Evolutionary conservation across 2,329 filamentous ascomycete species (phyloP).

Genomic region (Phyllosticta citriasiana): DNA sequence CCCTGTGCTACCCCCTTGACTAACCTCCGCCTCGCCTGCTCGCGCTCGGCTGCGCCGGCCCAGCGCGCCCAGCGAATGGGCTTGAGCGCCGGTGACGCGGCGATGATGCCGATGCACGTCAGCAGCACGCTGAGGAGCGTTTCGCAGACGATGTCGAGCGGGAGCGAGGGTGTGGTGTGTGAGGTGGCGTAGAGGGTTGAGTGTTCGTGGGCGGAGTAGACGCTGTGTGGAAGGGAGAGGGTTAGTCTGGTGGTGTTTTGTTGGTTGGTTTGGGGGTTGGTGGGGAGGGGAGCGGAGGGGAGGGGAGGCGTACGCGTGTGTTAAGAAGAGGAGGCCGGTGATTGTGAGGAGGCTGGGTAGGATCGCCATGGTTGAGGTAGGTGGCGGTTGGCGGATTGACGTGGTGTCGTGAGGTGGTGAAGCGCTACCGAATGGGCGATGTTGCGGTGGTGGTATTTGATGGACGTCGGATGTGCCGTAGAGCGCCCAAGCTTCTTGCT

Average conservation of each 20-base stretch:
- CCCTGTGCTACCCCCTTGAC: conserved; percentile 34
- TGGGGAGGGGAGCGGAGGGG: neutral
- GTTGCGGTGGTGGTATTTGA: neutral
- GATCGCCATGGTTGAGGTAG: conserved; percentile 50
- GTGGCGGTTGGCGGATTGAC: neutral
- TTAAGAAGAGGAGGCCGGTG: conserved; percentile 67
- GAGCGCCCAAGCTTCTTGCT: neutral
- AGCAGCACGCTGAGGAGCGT: conserved; percentile 69
- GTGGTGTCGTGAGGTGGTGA: neutral
- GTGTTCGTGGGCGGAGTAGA: conserved; percentile 94
- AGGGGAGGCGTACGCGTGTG: conserved; percentile 63
- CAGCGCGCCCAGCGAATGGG: conserved; percentile 77
- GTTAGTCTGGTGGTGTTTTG: neutral
- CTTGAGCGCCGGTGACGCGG: conserved; percentile 65
- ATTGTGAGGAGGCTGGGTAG: conserved; percentile 60
- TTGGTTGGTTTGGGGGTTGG: neutral
- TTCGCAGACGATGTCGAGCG: conserved; percentile 80
- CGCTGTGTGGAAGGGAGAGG: conserved; percentile 43
- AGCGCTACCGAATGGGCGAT: neutral
- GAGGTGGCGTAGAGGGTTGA: conserved; percentile 53
- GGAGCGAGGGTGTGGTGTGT: conserved; percentile 41
- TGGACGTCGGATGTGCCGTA: neutral
- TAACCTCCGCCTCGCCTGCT: conserved; percentile 63
- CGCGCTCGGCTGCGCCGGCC: conserved; percentile 74
- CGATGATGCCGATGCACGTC: conserved; percentile 74